Base-by-base conservation (phyloP, 345 rosid genomes). In the Arabis alpina region DNA sequence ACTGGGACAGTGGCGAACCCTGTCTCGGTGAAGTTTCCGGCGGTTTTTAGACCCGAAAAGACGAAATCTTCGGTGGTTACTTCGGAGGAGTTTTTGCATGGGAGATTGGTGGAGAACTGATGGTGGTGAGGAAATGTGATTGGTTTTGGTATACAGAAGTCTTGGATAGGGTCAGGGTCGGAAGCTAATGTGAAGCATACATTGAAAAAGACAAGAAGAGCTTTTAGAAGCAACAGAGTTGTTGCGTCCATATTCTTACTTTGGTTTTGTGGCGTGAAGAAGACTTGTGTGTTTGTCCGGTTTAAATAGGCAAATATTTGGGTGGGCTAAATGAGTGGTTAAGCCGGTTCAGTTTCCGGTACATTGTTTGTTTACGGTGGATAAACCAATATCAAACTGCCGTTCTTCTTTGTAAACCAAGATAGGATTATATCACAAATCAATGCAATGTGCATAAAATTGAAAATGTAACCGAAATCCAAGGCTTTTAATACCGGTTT, bases 101-200 rank as follows among this genome's bases (percentile, higher is more conserved):
- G 80, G 59, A 61, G 56, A 10, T 68, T 23, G 36, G 74, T 62
- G 34, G 63, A 64, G 43, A 66, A 71, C 13, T 64, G 45, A 44
- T 64, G 40, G 61, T 82, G 78, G 45, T 75, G 69, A 61, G 58
- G 58, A 39, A 10, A 75, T 54, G 74, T 10, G 19, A 45, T 36
- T 36, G 51, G 69, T 75, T 54, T 67, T 42, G 71, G 75, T 68
- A 90, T 72, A 75, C 96, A 92, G 72, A 84, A 90, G 86, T 92
- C 96, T 34, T 62, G 84, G 68, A 88, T 64, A 0, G 93, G 93
- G 77, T 92, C 98, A 1, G 96, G 90, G 72, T 90, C 96, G 6
- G 95, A 86, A 69, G 86, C 86, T 40, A 80, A 64, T 36, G 65
- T 71, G 69, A 61, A 72, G 55, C 61, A 52, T 54, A 44, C 58